Evolutionary conservation across 257 asterid species (phyloP), one percentile per base, ranked within the genome.

Genomic region (Fraxinus americana): DNA sequence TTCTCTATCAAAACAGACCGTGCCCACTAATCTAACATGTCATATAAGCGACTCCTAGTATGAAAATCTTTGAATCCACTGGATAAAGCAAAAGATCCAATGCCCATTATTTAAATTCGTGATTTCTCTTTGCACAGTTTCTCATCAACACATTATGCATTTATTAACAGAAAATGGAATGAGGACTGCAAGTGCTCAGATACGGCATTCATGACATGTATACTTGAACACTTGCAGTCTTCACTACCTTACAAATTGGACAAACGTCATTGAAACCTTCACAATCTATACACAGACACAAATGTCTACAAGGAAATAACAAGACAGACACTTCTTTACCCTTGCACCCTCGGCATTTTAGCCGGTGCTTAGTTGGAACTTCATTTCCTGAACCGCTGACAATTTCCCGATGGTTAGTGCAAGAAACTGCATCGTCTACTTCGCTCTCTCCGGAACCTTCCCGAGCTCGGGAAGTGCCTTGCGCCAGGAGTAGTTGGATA

Each of bases 371-470:
- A 69, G 16, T 50, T 16, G 2, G 65, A 7, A 66, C 74, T 45
- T 69, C 78, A 65, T 71, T 82, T 38, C 84, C 82, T 2, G 84
- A 84, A 17, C 81, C 79, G 66, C 78, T 45, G 2, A 30, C 27
- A 17, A 79, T 9, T 32, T 72, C 82, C 54, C 54, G 90, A 48
- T 83, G 84, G 78, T 88, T 82, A 4, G 90, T 85, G 83, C 85
- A 83, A 10, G 96, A 90, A 17, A 81, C 80, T 2, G 96, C 96
- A n/a, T 89, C 97, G 43, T 90, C 93, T 14, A 88, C 84, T 77
- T 89, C 97, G 36, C 91, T 86, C 27, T 90, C 97, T 10, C 94
- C 97, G 0, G 90, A 86, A 39, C 97, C 97, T 87, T 92, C 96
- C n/a, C 82, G 87, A 2, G 84, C 90, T 65, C 71, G 91, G 66